Evolutionary conservation across 2,329 filamentous ascomycete genomes (phyloP).

Genomic region (Dendrostoma leiphaemia): DNA sequence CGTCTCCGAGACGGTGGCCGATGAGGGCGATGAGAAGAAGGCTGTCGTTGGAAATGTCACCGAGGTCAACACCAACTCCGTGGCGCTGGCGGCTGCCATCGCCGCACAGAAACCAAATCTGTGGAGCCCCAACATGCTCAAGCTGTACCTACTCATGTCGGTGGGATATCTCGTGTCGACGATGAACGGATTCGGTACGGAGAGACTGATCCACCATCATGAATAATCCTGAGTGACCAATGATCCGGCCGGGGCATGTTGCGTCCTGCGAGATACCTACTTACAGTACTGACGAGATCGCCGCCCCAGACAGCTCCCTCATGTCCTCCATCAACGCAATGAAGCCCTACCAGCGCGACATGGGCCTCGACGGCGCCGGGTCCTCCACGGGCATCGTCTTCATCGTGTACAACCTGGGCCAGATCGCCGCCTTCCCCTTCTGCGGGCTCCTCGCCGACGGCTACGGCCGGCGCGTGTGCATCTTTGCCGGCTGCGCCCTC

Average conservation of each 20-base stretch:
- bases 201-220: too few relatives aligned
- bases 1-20: slow-evolving; percentile 7
- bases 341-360: slow-evolving; percentile 46
- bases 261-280: too few relatives aligned
- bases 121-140: slow-evolving; percentile 32
- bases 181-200: slow-evolving; percentile 51
- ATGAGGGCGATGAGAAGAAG: slow-evolving; percentile 24
- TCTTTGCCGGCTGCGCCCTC: slow-evolving; percentile 41
- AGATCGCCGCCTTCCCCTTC: slow-evolving; percentile 44
- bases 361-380: slow-evolving; percentile 32
- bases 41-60: slow-evolving; percentile 26
- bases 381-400: slow-evolving; percentile 47
- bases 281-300: neutral
- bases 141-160: slow-evolving; percentile 36
- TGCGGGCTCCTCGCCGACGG: slow-evolving; percentile 45
- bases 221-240: too few relatives aligned
- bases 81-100: slow-evolving; percentile 32
- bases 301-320: slow-evolving; percentile 47
- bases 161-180: slow-evolving; percentile 44
- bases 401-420: slow-evolving; percentile 52
- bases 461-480: slow-evolving; percentile 45
- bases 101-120: slow-evolving; percentile 33
- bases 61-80: slow-evolving; percentile 35
- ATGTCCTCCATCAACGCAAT: slow-evolving; percentile 52
- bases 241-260: too few relatives aligned